Conservation (phyloP, 192 early-diverging fungal genomes). For the Linnemannia hyalina region DNA sequence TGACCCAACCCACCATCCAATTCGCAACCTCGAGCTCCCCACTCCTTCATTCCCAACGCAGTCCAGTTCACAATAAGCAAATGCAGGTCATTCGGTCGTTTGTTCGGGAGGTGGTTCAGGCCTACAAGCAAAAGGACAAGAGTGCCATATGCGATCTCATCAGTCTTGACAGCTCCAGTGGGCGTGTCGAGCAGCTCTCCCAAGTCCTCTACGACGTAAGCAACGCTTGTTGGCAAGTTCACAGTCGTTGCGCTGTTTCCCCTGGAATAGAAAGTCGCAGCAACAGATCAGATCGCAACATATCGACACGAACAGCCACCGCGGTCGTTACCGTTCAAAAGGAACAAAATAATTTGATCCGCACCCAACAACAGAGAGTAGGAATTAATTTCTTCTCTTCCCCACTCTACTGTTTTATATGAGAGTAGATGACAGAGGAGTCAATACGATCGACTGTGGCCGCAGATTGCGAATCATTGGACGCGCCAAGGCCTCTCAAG, state of each 20-base stretch:
- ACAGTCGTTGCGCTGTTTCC: no score
- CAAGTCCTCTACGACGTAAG: slow-evolving; percentile 37
- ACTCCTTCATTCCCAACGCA: neutral
- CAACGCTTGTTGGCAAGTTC: neutral
- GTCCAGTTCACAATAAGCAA: neutral
- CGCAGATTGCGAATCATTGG: neutral
- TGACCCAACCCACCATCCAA: neutral
- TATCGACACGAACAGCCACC: no score
- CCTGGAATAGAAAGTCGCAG: no score
- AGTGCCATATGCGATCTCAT: slow-evolving; percentile 31
- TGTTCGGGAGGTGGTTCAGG: slow-evolving; percentile 4
- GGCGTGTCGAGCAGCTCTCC: slow-evolving; percentile 5
- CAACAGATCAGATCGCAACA: no score
- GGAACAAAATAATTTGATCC: slow-evolving; percentile 2
- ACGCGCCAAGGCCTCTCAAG: neutral
- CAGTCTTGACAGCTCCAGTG: slow-evolving; percentile 17
- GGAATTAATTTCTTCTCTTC: neutral
- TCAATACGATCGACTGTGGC: slow-evolving; percentile 27
- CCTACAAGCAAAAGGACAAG: slow-evolving; percentile 22
- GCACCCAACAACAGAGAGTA: neutral
- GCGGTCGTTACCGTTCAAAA: no score
- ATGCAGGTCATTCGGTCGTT: slow-evolving; percentile 35
- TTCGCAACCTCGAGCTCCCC: neutral
- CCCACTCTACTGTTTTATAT: neutral
- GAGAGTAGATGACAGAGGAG: slow-evolving; percentile 29